phyloP scores from a whole-genome alignment of 257 asterid genomes.

The Przewalskia tangutica region DNA sequence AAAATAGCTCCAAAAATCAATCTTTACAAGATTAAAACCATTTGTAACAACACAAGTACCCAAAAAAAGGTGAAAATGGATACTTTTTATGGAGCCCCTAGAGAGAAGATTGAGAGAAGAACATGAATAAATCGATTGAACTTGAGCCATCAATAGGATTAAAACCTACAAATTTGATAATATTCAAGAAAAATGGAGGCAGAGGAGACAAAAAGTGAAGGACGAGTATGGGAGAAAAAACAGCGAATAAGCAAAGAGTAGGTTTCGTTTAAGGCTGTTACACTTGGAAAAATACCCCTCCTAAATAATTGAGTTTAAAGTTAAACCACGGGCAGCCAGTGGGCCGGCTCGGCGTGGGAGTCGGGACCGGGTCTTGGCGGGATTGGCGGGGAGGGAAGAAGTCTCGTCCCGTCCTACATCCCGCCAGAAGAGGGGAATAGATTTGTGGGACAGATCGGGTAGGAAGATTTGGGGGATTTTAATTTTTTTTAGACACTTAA shows the following conservation, averaged over 20 bases:
- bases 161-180: neutral
- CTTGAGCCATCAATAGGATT: conserved; percentile 36
- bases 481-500: too few relatives aligned
- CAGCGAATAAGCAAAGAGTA: neutral
- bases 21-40: neutral
- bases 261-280: neutral
- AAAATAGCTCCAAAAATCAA: neutral
- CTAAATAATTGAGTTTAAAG: too few relatives aligned
- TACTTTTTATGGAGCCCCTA: conserved; percentile 37
- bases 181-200: neutral
- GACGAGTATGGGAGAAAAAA: neutral
- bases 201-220: neutral
- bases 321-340: too few relatives aligned
- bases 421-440: too few relatives aligned
- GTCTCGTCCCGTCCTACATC: too few relatives aligned
- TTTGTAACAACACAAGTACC: neutral
- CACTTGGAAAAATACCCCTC: neutral
- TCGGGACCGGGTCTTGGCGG: too few relatives aligned
- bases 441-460: too few relatives aligned
- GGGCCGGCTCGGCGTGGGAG: too few relatives aligned
- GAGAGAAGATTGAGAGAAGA: conserved; percentile 31
- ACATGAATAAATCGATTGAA: conserved; percentile 40
- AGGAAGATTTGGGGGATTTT: too few relatives aligned
- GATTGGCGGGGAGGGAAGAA: too few relatives aligned
- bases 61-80: neutral